Conservation (phyloP, 495 filamentous ascomycete genomes). For the Penicillium pulvis region DNA sequence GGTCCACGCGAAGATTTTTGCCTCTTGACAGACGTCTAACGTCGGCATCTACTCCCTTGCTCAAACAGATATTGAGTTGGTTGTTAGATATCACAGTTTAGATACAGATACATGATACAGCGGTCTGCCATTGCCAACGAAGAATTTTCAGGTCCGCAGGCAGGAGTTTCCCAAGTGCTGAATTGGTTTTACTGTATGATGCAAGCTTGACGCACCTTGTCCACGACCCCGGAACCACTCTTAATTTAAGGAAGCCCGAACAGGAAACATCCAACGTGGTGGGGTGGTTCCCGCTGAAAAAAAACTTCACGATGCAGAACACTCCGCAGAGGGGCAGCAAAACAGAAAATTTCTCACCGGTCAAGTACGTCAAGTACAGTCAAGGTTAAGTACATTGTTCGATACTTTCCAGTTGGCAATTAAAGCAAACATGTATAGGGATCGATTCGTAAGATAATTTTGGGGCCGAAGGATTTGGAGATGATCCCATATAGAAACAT, state of each 20-base stretch:
- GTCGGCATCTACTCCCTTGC: background rate
- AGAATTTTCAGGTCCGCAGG: background rate
- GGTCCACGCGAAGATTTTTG: slow-evolving; percentile 12
- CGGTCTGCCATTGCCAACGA: background rate
- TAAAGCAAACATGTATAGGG: background rate
- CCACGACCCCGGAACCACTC: slow-evolving; percentile 26
- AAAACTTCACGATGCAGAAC: slow-evolving; percentile 21
- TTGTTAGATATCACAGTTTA: too few species aligned
- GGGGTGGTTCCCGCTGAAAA: slow-evolving; percentile 27
- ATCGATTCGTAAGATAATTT: background rate
- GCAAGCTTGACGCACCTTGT: slow-evolving; percentile 26
- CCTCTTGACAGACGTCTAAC: slow-evolving; percentile 21
- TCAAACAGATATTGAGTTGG: background rate
- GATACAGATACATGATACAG: background rate
- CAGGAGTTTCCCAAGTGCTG: background rate
- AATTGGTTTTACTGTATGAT: slow-evolving; percentile 1
- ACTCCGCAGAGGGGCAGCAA: slow-evolving; percentile 29
- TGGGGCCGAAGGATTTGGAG: background rate
- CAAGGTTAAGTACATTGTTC: too few species aligned
- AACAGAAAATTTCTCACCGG: slow-evolving; percentile 31
- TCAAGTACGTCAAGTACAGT: slow-evolving; percentile 10
- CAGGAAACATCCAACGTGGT: slow-evolving; percentile 23
- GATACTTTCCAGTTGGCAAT: background rate
- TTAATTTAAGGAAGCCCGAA: slow-evolving; percentile 28
- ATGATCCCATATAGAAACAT: too few species aligned